Conservation (phyloP, 345 rosid genomes). For the Eucalyptus dawsonii region DNA sequence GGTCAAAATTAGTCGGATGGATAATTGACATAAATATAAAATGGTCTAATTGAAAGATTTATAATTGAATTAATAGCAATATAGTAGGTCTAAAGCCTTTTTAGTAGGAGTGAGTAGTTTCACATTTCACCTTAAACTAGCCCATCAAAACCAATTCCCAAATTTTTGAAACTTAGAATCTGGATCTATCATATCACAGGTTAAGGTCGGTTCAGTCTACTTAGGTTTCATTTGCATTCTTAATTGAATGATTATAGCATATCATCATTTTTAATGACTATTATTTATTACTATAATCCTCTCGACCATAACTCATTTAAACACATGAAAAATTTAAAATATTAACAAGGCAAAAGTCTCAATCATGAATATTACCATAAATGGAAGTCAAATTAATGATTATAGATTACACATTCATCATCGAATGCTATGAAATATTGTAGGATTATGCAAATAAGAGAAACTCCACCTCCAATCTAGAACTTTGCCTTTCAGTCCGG, state of each 20-base stretch:
- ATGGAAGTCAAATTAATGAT: too few species aligned
- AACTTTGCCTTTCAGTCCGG: accelerated
- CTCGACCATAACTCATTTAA: background rate
- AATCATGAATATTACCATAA: background rate
- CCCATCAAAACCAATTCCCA: background rate
- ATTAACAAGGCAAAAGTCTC: too few species aligned
- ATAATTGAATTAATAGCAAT: too few species aligned
- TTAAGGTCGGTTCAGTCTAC: background rate
- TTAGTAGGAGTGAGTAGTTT: background rate
- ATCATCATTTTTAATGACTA: too few species aligned
- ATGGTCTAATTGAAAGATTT: accelerated
- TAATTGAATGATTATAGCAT: too few species aligned
- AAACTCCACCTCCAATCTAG: too few species aligned
- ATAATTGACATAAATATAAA: accelerated
- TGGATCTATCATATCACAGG: accelerated
- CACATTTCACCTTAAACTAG: background rate
- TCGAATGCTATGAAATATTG: too few species aligned
- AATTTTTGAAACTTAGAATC: too few species aligned
- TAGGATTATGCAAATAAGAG: background rate
- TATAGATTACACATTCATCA: too few species aligned
- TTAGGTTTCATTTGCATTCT: background rate
- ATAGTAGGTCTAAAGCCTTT: accelerated
- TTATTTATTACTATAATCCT: too few species aligned
- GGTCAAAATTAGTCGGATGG: accelerated
- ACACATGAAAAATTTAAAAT: too few species aligned